These are phyloP conservation scores for Areca catechu DNA, from an alignment of 176 grass and related monocot genomes.

Conservation along the genomic window DNA sequence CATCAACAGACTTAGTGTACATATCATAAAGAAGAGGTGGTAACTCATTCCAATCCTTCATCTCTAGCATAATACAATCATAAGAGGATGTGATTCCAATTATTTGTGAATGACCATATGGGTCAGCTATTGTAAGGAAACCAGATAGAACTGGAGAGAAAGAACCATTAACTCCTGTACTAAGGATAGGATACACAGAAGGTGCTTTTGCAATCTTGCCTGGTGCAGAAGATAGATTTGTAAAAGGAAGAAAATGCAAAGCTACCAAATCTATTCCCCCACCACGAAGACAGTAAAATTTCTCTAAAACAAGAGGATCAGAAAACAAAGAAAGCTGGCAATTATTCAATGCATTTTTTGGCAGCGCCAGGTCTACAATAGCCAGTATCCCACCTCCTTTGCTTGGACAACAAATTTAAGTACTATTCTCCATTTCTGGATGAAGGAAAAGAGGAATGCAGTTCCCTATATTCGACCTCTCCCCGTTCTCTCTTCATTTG, in stretches of 20 bases:
- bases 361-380: no score
- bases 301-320: slow-evolving; percentile 66
- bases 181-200: slow-evolving; percentile 68
- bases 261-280: no score
- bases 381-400: no score
- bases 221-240: slow-evolving; percentile 26
- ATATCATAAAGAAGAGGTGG: no score
- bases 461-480: no score
- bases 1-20: no score
- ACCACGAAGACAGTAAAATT: slow-evolving; percentile 92
- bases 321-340: slow-evolving; percentile 52
- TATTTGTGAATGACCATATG: slow-evolving; percentile 68
- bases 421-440: no score
- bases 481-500: no score
- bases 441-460: no score
- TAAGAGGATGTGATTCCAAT: slow-evolving; percentile 55
- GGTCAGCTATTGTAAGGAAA: slow-evolving; percentile 63
- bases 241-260: no score
- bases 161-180: slow-evolving; percentile 36
- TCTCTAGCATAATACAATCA: slow-evolving; percentile 80
- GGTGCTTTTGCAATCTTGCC: slow-evolving; percentile 62
- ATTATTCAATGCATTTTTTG: slow-evolving; percentile 19
- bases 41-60: slow-evolving; percentile 84
- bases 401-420: no score
- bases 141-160: slow-evolving; percentile 51